Base-by-base conservation (phyloP, 176 grass and related monocot genomes). In the Aechmea fasciata region DNA sequence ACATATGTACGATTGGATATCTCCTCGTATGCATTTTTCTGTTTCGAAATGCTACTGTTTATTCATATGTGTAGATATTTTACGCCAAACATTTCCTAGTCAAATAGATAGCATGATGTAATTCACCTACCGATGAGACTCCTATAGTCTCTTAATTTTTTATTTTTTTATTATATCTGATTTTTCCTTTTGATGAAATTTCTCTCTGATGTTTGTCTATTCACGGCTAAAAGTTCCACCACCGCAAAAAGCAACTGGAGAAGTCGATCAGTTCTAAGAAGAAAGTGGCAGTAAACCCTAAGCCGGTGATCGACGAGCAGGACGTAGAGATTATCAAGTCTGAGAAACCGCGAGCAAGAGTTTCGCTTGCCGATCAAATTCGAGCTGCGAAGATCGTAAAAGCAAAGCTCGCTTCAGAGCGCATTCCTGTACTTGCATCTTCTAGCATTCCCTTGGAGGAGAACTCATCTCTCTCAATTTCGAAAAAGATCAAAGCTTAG, bases 301-400 rank as follows among this genome's bases (percentile, higher is more conserved):
- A 67, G 13, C 65, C 12, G 48, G 28, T 47, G 3, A 5, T 19
- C 9, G 7, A 67, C 5, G 8, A 49, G 9, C 48, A 13, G 0
- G 65, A 48, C 15, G 3, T 67, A n/a, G 65, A 67, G 65, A 10
- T 67, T 49, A 47, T 67, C 65, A 48, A 48, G 33, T 2, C 8
- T 2, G 65, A 67, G 33, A 47, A 13, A 33, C 2, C 33, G 25
- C 63, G 13, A 11, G 14, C 23, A 66, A 66, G 29, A 49, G 33
- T 47, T 49, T 67, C 65, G 3, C 65, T 67, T 67, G 26, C 65
- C 17, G 65, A 67, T 47, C 15, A 67, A 67, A 67, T 67, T 67
- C 65, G 19, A 47, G 33, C 33, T n/a, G 15, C 11, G 12, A 47
- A 67, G 8, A 67, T 26, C 65, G 17, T 26, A 19, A 48, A 67